These are phyloP conservation scores for Discostella pseudostelligera DNA, from an alignment of 108 stramenopile genomes.

Conservation along the genomic window DNA sequence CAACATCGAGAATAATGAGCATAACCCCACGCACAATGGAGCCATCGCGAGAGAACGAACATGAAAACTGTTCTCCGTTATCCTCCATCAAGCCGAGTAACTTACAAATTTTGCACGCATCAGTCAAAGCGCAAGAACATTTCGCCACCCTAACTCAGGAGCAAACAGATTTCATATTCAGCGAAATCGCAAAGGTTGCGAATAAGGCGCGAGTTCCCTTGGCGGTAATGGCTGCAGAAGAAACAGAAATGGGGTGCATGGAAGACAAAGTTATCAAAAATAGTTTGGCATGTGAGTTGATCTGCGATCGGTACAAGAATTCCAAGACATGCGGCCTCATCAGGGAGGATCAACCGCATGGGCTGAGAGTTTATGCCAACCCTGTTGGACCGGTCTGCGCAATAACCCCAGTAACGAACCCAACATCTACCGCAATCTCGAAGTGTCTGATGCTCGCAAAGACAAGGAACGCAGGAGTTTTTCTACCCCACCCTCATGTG, in stretches of 20 bases:
- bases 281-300: conserved; percentile 31
- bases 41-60: no score
- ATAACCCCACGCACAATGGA: no score
- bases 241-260: conserved; percentile 40
- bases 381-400: conserved; percentile 32
- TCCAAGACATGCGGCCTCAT: conserved; percentile 45
- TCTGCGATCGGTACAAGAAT: conserved; percentile 41
- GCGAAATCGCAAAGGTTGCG: conserved; percentile 21
- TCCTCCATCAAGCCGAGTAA: no score
- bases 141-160: conserved; percentile 33
- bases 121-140: conserved; percentile 29
- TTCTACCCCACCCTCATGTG: conserved; percentile 38
- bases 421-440: conserved; percentile 45
- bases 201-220: conserved; percentile 33
- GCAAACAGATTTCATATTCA: conserved; percentile 39
- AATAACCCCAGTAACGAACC: conserved; percentile 40
- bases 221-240: conserved; percentile 40
- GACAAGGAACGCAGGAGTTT: conserved; percentile 34
- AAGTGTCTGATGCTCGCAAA: conserved; percentile 33
- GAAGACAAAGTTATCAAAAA: conserved; percentile 56
- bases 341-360: conserved; percentile 25
- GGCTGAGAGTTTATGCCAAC: conserved; percentile 24
- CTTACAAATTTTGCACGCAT: no score
- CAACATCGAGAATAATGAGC: no score
- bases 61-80: no score